Percentiles rank a stretch among this genome's conserved stretches.
Evolutionary conservation across 768 basidiomycete genomes (phyloP).

Genomic region (Russula virescens): DNA sequence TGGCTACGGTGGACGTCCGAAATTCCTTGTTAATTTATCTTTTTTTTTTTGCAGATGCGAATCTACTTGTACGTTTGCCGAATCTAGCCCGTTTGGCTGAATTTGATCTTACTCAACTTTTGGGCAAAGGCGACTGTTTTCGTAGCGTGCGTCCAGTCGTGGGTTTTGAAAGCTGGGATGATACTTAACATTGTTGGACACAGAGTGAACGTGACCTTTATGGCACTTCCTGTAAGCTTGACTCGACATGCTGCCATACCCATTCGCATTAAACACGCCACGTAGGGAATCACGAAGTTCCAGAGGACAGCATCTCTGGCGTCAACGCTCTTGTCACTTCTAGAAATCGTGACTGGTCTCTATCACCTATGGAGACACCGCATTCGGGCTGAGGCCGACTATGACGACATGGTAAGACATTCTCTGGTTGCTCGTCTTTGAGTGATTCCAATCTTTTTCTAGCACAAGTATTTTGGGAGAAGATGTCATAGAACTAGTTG

Average conservation of each 20-base stretch:
- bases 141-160: constrained; percentile 1
- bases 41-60: constrained; percentile 3
- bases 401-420: constrained; percentile 10
- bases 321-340: constrained; percentile 1
- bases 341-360: constrained; percentile 8
- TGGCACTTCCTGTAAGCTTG: constrained; percentile 3
- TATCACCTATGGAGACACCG: constrained; percentile 9
- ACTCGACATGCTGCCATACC: background rate
- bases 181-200: background rate
- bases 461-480: constrained; percentile 7
- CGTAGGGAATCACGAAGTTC: constrained; percentile 7
- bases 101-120: background rate
- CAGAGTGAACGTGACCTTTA: constrained; percentile 11
- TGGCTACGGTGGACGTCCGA: background rate
- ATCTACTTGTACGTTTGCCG: constrained; percentile 5
- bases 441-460: background rate
- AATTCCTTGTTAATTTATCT: background rate
- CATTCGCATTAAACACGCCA: background rate
- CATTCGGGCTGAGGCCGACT: background rate
- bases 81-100: background rate
- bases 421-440: background rate
- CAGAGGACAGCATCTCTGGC: constrained; percentile 7
- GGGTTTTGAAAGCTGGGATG: background rate
- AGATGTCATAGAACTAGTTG: background rate
- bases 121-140: constrained; percentile 10